Conservation (phyloP, 345 rosid genomes). For the Heritiera littoralis region DNA sequence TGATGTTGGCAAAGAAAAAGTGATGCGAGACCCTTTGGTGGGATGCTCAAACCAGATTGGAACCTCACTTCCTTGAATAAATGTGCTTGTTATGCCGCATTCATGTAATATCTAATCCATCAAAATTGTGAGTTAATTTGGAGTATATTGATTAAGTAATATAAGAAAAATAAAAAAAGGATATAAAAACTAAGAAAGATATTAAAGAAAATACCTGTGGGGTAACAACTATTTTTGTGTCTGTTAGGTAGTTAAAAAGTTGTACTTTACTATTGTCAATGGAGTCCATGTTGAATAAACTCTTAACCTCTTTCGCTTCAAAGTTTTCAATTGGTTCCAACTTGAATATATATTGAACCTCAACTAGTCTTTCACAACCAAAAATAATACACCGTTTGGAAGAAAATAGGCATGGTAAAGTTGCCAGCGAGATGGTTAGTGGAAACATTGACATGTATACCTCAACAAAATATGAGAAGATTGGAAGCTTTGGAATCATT, state of each 20-base stretch:
- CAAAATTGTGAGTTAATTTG: background rate
- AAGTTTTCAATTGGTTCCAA: slow-evolving; percentile 18
- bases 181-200: background rate
- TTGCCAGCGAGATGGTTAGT: background rate
- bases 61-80: slow-evolving; percentile 21
- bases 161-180: background rate
- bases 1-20: background rate
- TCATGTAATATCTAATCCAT: slow-evolving; percentile 22
- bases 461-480: background rate
- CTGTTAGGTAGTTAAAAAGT: background rate
- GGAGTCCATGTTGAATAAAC: background rate
- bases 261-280: background rate
- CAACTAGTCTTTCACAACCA: slow-evolving; percentile 23
- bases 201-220: slow-evolving; percentile 18
- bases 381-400: background rate
- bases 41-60: slow-evolving; percentile 3
- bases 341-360: slow-evolving; percentile 22
- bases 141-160: background rate
- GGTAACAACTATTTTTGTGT: slow-evolving; percentile 6
- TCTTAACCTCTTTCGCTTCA: background rate
- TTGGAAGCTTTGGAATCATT: slow-evolving; percentile 14
- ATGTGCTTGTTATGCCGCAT: slow-evolving; percentile 26
- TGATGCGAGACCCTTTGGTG: slow-evolving; percentile 6
- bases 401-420: background rate
- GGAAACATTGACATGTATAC: background rate